A percentile compares a stretch with the other conserved stretches of the same genome.
These are phyloP conservation scores for Umbelopsis ramanniana DNA, from an alignment of 192 early-diverging fungal species.

Conservation along the genomic window DNA sequence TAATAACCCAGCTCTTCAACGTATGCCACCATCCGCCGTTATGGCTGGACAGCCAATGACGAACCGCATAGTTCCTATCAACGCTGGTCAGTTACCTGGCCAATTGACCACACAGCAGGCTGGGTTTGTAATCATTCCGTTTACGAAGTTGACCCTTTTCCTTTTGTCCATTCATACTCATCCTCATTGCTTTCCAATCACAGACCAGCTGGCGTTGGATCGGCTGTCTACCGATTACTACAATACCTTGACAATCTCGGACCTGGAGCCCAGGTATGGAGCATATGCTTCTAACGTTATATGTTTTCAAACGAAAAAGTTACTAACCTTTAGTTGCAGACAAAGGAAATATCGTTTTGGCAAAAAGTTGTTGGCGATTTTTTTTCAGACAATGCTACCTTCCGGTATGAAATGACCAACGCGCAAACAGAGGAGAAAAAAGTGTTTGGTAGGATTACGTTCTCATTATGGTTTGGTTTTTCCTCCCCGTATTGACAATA, in stretches of 20 bases:
- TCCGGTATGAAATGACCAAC: conserved; percentile 17
- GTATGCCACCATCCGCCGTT: conserved; percentile 24
- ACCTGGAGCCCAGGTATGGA: conserved; percentile 35
- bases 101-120: conserved; percentile 5
- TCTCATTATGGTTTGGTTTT: not conserved
- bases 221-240: conserved; percentile 31
- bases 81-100: not conserved
- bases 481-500: not conserved
- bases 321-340: not conserved
- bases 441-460: not conserved
- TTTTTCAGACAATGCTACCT: conserved; percentile 23
- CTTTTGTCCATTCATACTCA: not conserved
- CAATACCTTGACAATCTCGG: conserved; percentile 35
- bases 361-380: conserved; percentile 27
- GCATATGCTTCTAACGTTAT: not conserved
- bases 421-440: conserved; percentile 1
- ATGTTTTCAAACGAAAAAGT: not conserved
- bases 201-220: conserved; percentile 28
- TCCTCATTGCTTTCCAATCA: not conserved
- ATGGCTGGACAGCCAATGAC: conserved; percentile 21
- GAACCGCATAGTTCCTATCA: not conserved
- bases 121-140: not conserved
- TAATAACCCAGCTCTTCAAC: conserved; percentile 6
- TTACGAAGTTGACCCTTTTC: not conserved
- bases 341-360: conserved; percentile 32